Base-by-base conservation (phyloP, 1,284 basidiomycete species). In the Lentinula novae-zelandiae region DNA sequence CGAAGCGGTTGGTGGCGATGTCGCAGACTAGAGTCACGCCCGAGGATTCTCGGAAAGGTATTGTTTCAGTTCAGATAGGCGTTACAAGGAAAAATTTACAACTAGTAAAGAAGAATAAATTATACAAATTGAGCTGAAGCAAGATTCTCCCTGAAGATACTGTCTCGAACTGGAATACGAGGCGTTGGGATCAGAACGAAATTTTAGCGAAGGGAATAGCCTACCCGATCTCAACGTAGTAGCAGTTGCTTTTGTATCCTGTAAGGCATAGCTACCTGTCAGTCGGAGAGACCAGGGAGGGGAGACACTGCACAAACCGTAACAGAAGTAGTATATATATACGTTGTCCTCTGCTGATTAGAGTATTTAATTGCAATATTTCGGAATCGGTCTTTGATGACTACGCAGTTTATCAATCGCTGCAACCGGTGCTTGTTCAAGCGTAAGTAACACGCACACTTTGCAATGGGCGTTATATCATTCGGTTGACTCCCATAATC, bases 261-360 rank as follows among this genome's bases (percentile, higher is more conserved):
- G 60, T n/a, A 46, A 20, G 17, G 2, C 17, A n/a, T 42, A 15
- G 22, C n/a, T 13, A 42, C 4, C 40, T 17, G 20, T 4, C 10
- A 46, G 36, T 15, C 54, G 46, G 4, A 17, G 5, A 36, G 22
- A 54, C 27, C 27, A 27, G 5, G 8, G 1, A 46, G 5, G 17
- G 10, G 12, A 36, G 22, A 33, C 42, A 6, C 27, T 13, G 58
- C 44, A 78, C 83, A 63, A 68, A 86, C 85, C 51, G 81, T 81
- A 5, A 84, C 85, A n/a, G 82, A 82, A 0, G 86, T 87, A 1
- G 83, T 68, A 68, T 86, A 85, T 40, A 82, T 78, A 67, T 87
- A 86, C 62, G 80, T 79, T 20, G 75, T 72, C 39, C 83, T 72
- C 2, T 75, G 73, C 50, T 77, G 73, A 5, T 80, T 78, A 1